Conservation (phyloP, 2,329 filamentous ascomycete genomes). For the Venturia carpophila region DNA sequence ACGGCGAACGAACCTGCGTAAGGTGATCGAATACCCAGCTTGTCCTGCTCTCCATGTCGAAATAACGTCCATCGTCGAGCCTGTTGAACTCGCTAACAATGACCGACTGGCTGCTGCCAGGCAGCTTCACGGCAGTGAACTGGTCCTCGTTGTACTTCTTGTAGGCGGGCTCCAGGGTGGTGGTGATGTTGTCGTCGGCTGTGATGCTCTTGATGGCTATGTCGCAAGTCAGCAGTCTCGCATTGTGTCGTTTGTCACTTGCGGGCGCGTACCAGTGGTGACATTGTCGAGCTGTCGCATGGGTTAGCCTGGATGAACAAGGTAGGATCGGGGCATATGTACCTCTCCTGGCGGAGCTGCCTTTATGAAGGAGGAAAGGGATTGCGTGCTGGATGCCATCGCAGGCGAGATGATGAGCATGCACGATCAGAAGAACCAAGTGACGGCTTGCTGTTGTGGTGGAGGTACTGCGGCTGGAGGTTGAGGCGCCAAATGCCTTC, state of each 20-base stretch:
- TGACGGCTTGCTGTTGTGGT: too few species aligned
- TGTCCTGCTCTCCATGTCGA: constrained; percentile 77
- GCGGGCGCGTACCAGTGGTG: constrained; percentile 58
- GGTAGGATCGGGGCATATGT: constrained; percentile 30
- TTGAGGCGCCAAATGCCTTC: too few species aligned
- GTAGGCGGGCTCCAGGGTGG: constrained; percentile 75
- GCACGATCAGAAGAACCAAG: background rate
- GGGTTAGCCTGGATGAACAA: constrained; percentile 22
- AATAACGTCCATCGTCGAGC: constrained; percentile 75
- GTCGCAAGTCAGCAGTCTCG: background rate
- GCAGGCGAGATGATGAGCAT: background rate
- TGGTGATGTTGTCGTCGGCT: constrained; percentile 56
- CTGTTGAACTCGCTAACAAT: constrained; percentile 82
- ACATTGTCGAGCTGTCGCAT: constrained; percentile 69
- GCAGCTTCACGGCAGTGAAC: constrained; percentile 80
- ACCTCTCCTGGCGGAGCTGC: constrained; percentile 96
- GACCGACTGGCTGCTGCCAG: constrained; percentile 71
- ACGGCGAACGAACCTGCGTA: constrained; percentile 51
- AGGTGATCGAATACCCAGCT: constrained; percentile 85
- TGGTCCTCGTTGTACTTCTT: constrained; percentile 96
- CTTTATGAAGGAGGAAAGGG: constrained; percentile 72
- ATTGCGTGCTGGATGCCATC: constrained; percentile 25
- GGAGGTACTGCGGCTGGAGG: too few species aligned
- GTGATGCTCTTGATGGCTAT: constrained; percentile 86
- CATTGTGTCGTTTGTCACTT: background rate